Evolutionary conservation across 2,329 filamentous ascomycete species (phyloP), one percentile per base, ranked within the genome.

Genomic region (Monilinia laxa): DNA sequence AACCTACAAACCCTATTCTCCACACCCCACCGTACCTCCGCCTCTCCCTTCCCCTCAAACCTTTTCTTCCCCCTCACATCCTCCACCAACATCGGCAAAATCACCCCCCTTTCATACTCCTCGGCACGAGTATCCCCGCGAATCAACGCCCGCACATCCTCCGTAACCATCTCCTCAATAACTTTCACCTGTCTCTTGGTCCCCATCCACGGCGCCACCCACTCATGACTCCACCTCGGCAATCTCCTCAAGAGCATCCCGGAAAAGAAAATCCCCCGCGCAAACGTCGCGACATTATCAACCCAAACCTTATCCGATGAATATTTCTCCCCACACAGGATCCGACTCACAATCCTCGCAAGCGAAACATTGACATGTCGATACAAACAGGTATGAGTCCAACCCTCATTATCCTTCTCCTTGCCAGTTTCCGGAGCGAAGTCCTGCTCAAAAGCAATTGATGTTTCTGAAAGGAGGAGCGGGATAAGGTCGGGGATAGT

Each of bases 121-220:
- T 5, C 25, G 2, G 3, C 23, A 2, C 20, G 23, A 10, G 28
- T 23, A 11, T 12, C 20, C n/a, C 38, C 52, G 25, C 35, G 18
- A 12, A 45, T 3, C 62, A 45, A 56, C 0, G 7, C n/a, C 38
- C 7, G 40, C 40, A 64, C 62, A 42, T 56, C 62, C 16, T 25
- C 52, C 11, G 23, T 35, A 10, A 64, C 20, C 51, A 45, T 55
- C 23, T 4, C 28, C 23, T 47, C 25, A 31, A 64, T 64, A 1
- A 45, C 4, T 6, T 20, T 14, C 12, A 64, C 51, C 49, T 55
- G 35, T 5, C 25, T 55, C 51, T 25, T 47, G 7, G 38, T 56
- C 38, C 25, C 28, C 62, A 64, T 55, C 51, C 49, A 64, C 18
- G 51, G 62, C 20, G 62, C 62, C 23, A 64, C n/a, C 38, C 25